These are phyloP conservation scores for Paramyrothecium roridum DNA, from an alignment of 2,329 filamentous ascomycete species.

Conservation along the genomic window DNA sequence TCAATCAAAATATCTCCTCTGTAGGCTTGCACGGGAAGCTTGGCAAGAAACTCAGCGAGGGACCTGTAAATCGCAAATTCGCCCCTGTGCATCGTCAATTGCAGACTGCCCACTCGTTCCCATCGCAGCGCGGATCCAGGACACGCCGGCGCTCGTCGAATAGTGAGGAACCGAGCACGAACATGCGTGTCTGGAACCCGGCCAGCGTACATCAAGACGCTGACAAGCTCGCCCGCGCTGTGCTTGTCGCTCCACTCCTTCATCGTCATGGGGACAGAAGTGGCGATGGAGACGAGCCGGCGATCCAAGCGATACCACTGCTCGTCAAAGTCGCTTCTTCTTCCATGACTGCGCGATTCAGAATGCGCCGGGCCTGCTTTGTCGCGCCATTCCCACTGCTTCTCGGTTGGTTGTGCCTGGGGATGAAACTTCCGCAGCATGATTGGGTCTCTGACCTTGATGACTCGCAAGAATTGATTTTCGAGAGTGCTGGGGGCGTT, in stretches of 20 bases:
- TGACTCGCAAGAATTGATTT: too few species aligned
- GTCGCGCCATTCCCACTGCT: conserved; percentile 7
- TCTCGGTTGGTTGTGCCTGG: background rate
- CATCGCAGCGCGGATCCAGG: conserved; percentile 3
- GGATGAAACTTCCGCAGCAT: too few species aligned
- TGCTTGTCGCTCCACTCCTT: conserved; percentile 5
- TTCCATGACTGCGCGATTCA: background rate
- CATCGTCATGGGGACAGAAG: conserved; percentile 4
- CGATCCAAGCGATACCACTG: conserved; percentile 3
- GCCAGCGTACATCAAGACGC: conserved; percentile 4
- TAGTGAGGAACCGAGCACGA: conserved; percentile 4
- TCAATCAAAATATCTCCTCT: too few species aligned
- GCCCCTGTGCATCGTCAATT: too few species aligned
- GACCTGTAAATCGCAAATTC: too few species aligned
- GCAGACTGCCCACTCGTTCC: conserved; percentile 4
- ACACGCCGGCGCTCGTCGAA: conserved; percentile 3
- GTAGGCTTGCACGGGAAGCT: too few species aligned
- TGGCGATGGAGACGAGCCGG: conserved; percentile 4
- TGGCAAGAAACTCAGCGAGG: too few species aligned
- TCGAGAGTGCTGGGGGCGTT: too few species aligned
- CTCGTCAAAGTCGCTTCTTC: conserved; percentile 3
- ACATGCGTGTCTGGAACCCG: conserved; percentile 3
- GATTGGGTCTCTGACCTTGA: too few species aligned
- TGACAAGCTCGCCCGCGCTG: conserved; percentile 3
- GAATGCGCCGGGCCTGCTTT: conserved; percentile 3